Evolutionary conservation across 2,329 filamentous ascomycete genomes (phyloP).

Genomic region (Tolypocladium amazonense): DNA sequence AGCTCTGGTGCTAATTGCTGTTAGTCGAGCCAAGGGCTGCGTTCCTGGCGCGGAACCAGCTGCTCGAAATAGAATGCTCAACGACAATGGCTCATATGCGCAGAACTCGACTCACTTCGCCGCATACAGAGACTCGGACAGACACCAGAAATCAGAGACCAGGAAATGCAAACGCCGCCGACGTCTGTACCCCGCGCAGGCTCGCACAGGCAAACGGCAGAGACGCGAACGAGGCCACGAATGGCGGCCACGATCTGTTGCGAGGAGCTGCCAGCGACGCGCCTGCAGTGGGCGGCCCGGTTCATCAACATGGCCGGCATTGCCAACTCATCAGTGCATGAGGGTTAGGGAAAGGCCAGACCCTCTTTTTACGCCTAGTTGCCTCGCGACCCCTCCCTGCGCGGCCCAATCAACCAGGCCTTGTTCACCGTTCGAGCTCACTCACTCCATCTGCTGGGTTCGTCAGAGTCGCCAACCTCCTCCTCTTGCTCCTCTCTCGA

Average conservation of each 20-base stretch:
- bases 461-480: neutral
- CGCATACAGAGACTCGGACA: neutral
- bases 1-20: neutral
- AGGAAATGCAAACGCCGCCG: neutral
- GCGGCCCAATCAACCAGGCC: conserved; percentile 13
- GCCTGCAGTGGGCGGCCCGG: neutral
- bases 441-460: neutral
- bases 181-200: conserved; percentile 1
- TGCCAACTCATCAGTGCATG: conserved; percentile 75
- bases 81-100: neutral
- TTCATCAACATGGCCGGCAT: conserved; percentile 46
- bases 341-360: conserved; percentile 24
- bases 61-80: neutral
- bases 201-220: neutral
- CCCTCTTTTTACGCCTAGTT: conserved; percentile 3
- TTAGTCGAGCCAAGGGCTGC: neutral
- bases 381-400: conserved; percentile 2
- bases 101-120: neutral
- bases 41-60: neutral
- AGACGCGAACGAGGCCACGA: conserved; percentile 2
- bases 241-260: neutral
- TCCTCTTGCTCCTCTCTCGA: neutral
- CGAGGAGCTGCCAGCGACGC: neutral
- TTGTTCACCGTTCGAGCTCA: conserved; percentile 10
- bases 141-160: neutral